Base-by-base conservation (phyloP, 345 rosid genomes). In the Angophora floribunda region DNA sequence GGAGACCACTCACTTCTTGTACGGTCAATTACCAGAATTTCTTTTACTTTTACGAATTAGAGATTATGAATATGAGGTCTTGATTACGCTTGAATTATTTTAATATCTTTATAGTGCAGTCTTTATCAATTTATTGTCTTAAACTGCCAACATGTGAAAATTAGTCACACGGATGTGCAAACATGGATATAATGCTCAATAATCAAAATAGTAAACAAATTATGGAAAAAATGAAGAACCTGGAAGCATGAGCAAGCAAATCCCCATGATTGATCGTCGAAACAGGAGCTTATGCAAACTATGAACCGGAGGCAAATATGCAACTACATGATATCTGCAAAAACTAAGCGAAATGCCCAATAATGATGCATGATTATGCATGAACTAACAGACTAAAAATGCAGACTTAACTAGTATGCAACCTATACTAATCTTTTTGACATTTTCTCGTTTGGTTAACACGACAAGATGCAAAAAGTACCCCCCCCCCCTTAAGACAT, bases 41-140 rank as follows among this genome's bases (percentile, higher is more conserved):
- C 36, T n/a, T 9, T 63, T 8, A 63, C 75, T 63, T 63, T n/a
- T n/a, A 17, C 0, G 9, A 63, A n/a, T 7, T 14, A 14, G 15
- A 1, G 19, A 65, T 30, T 65, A 0, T 30, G 1, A 30, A 65
- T 30, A 65, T 0, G 1, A 7, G 36, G 32, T n/a, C 3, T n/a
- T 65, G 9, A 65, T 65, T n/a, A 14, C 5, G 0, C 5, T 61
- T 65, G n/a, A 14, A 65, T 63, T 63, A 63, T 2, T 7, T 3
- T 30, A 65, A 65, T 1, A 7, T 9, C 15, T 4, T 65, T 30
- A n/a, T 0, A 5, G 1, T 30, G 19, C 41, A 4, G 19, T 30
- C 10, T 30, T 65, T 65, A 65, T 30, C 1, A 4, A 30, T 65
- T 65, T 65, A 30, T 65, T 65, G 5, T 30, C 78, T 19, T 30